phyloP scores from a whole-genome alignment of 2,329 filamentous ascomycete genomes.

The Graphilbum ipis-grandicollis region DNA sequence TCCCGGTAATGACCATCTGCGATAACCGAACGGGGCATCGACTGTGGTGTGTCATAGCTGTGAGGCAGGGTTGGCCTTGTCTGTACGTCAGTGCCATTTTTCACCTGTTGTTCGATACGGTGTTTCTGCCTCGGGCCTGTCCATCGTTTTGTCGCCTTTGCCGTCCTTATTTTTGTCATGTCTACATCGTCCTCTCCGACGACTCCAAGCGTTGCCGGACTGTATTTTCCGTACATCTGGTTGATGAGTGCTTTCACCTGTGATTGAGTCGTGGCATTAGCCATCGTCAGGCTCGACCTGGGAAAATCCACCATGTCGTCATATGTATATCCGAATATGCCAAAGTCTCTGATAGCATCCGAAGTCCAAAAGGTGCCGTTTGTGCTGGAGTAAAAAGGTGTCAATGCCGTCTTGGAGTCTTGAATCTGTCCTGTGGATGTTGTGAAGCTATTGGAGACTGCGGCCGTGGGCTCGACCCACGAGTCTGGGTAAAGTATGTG shows the following conservation, averaged over 20 bases:
- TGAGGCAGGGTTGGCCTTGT: too few relatives aligned
- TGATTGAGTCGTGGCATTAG: conserved; percentile 17
- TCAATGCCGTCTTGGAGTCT: conserved; percentile 38
- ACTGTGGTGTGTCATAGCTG: too few relatives aligned
- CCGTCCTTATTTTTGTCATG: too few relatives aligned
- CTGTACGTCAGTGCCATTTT: too few relatives aligned
- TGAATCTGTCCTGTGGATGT: conserved; percentile 34
- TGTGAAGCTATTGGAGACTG: conserved; percentile 43
- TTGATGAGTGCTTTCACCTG: conserved; percentile 39
- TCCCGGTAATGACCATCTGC: too few relatives aligned
- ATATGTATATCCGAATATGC: conserved; percentile 58
- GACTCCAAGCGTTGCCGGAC: conserved; percentile 16
- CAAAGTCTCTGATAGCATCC: conserved; percentile 37
- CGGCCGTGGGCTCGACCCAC: conserved; percentile 42
- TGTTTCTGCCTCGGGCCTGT: too few relatives aligned
- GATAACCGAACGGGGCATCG: too few relatives aligned
- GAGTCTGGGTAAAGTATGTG: conserved; percentile 52
- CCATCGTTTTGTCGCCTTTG: too few relatives aligned
- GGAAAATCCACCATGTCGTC: conserved; percentile 30
- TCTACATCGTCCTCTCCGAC: too few relatives aligned
- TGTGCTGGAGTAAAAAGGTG: conserved; percentile 45
- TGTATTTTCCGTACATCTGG: conserved; percentile 35
- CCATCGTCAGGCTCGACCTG: conserved; percentile 8
- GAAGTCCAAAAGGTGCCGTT: conserved; percentile 53
- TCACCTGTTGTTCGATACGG: too few relatives aligned